Evolutionary conservation across 441 rosid species (phyloP).

Genomic region (Euphorbia schlechtendalii): DNA sequence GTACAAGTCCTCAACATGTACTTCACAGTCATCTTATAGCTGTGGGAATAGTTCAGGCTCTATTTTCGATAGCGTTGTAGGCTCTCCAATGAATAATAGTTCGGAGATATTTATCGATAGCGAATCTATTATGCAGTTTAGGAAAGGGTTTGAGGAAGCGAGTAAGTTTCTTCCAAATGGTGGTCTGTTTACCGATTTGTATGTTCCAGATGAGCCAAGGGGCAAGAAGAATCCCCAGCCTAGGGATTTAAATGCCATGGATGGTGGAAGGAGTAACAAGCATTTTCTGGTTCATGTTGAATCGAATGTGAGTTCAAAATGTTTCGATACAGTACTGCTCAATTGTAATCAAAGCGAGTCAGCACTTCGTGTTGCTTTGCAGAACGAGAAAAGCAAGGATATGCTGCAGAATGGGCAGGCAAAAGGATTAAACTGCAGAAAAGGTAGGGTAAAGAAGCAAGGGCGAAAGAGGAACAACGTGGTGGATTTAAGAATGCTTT

Average conservation of each 20-base stretch:
- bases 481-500: constrained; percentile 49
- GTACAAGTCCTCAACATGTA: too few relatives aligned
- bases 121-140: constrained; percentile 55
- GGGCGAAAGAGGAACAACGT: constrained; percentile 33
- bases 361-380: neutral
- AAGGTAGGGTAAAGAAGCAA: constrained; percentile 24
- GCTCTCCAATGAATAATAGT: constrained; percentile 28
- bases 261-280: constrained; percentile 43
- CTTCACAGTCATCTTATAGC: too few relatives aligned
- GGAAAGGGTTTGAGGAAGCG: constrained; percentile 74
- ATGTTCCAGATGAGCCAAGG: too few relatives aligned
- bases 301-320: constrained; percentile 36
- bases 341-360: constrained; percentile 10
- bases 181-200: constrained; percentile 27
- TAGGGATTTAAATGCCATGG: constrained; percentile 13
- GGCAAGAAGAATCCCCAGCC: neutral
- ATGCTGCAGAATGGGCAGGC: constrained; percentile 28
- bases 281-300: constrained; percentile 35
- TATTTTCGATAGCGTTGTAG: constrained; percentile 20
- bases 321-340: constrained; percentile 39
- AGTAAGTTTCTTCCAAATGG: constrained; percentile 63
- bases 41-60: too few relatives aligned
- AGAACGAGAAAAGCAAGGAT: constrained; percentile 19
- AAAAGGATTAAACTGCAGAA: too few relatives aligned
- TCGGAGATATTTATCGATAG: constrained; percentile 39